Base-by-base conservation (phyloP, 192 early-diverging fungal genomes). In the Backusella tarrabulga region DNA sequence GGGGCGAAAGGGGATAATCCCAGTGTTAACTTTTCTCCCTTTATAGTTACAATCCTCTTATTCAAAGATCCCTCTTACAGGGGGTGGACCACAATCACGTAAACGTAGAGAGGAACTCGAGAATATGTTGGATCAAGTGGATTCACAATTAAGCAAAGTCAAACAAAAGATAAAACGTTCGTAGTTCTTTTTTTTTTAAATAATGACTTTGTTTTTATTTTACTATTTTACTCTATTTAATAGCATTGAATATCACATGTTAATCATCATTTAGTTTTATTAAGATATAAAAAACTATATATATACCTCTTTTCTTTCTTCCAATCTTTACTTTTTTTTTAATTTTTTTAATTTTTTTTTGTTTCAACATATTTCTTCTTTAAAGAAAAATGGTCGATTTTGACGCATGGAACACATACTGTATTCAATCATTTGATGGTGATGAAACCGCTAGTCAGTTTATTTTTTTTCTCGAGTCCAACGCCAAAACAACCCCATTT, bases 21-120 rank as follows among this genome's bases (percentile, higher is more conserved):
- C 19, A 34, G 44, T 34, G 54, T 23, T 68, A 32, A 72, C 34
- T 66, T 15, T 32, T 32, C 35, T 69, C 34, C 67, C 35, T 52
- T 72, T 38, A 21, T 76, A 87, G 83, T 76, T 88, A 5, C 84
- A 86, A 73, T 84, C 85, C 8, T 80, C 84, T 75, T 76, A 86
- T 73, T 81, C 80, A 68, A 86, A 86, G 73, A 86, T 88, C 15
- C 87, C 87, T 7, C 78, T 88, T 32, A 75, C 83, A 1, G 87
- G 87, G 68, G 85, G 87, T 15, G 87, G 87, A 34, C 85, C 85
- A 14, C 81, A 79, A 75, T 80, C 84, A 23, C 80, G 87, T 42
- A 60, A 77, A 60, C 84, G 86, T 71, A 78, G 75, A 29, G 87
- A 88, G 40, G 83, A 85, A 50, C 69, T 88, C 35, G 87, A 88